Percentiles rank a stretch among this genome's conserved stretches.
Conservation (phyloP, 257 asterid species). For the Plectranthus barbatus region DNA sequence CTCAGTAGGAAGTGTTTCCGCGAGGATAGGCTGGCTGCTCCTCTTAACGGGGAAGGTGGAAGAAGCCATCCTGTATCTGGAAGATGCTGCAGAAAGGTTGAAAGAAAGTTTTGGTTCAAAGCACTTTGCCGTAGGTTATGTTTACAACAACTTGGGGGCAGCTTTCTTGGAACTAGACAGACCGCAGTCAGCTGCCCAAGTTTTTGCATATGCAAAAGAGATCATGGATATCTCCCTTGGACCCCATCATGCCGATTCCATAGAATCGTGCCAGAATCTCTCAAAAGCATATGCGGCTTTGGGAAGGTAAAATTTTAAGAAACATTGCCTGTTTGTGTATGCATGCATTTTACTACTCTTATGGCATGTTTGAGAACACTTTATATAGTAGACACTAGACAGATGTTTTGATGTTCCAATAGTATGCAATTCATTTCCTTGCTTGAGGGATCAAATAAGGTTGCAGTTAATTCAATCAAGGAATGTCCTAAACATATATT, state of each 20-base stretch:
- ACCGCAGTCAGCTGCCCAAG: constrained; percentile 93
- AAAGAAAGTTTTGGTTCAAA: constrained; percentile 89
- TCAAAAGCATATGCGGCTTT: constrained; percentile 93
- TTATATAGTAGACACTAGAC: neutral
- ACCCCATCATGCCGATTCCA: constrained; percentile 61
- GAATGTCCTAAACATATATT: too few species aligned
- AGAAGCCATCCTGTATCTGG: constrained; percentile 65
- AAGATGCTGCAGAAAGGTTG: constrained; percentile 90
- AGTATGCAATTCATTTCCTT: too few species aligned
- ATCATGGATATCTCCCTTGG: constrained; percentile 41
- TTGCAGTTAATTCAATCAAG: too few species aligned
- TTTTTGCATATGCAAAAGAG: constrained; percentile 80
- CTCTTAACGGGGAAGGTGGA: constrained; percentile 72
- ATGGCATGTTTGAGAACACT: neutral
- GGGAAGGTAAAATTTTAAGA: constrained; percentile 45
- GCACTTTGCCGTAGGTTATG: constrained; percentile 60
- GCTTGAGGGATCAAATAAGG: too few species aligned
- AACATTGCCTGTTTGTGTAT: too few species aligned
- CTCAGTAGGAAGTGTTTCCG: constrained; percentile 77
- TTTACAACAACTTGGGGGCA: too few species aligned
- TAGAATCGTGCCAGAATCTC: constrained; percentile 76
- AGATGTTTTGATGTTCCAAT: too few species aligned
- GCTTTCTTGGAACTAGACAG: constrained; percentile 46
- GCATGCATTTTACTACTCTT: too few species aligned
- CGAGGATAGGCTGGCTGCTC: constrained; percentile 87